Conservation (phyloP, 345 rosid genomes). For the Kandelia obovata region DNA sequence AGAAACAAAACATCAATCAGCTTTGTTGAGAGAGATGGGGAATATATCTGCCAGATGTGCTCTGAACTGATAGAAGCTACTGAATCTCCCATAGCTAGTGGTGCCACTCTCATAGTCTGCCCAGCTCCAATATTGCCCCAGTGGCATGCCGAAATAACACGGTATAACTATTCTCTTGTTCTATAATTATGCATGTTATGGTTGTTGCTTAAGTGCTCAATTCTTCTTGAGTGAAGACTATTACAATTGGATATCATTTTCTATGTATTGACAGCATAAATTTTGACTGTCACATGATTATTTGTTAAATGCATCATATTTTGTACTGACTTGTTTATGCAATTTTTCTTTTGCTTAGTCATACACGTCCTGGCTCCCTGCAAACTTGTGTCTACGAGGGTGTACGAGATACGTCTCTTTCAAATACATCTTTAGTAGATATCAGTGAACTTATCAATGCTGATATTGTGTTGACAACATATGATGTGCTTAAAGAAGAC, state of each 20-base stretch:
- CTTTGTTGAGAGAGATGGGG: conserved; percentile 69
- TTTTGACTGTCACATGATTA: conserved; percentile 10
- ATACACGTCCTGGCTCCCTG: conserved; percentile 78
- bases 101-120: conserved; percentile 93
- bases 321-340: conserved; percentile 15
- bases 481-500: conserved; percentile 96
- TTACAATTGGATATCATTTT: background rate
- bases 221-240: too few species aligned
- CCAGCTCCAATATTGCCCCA: conserved; percentile 93
- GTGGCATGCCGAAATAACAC: conserved; percentile 88
- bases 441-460: conserved; percentile 62
- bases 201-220: too few species aligned
- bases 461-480: conserved; percentile 84
- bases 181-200: background rate
- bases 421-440: conserved; percentile 47
- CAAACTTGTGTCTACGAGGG: conserved; percentile 78
- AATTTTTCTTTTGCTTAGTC: conserved; percentile 47
- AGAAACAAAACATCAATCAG: conserved; percentile 47
- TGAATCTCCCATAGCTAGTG: conserved; percentile 68
- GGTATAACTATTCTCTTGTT: conserved; percentile 39
- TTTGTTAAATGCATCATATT: conserved; percentile 15
- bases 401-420: conserved; percentile 59
- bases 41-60: conserved; percentile 71
- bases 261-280: background rate
- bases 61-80: conserved; percentile 70